Evolutionary conservation across 1,139 yeast species (phyloP).

Genomic region (Suhomyces bribrorum): DNA sequence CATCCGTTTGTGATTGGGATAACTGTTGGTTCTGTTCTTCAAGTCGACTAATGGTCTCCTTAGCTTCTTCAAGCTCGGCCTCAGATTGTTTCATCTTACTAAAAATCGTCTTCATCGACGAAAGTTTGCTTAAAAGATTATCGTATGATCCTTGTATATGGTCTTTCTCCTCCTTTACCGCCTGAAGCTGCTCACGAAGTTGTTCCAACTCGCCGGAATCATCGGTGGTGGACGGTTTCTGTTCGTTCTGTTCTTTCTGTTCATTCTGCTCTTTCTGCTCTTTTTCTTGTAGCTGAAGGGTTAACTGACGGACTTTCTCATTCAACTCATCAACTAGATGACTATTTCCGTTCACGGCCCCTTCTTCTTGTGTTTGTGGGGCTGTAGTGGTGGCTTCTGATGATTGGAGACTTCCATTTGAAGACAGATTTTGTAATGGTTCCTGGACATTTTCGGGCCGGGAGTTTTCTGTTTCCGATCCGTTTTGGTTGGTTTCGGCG

Average conservation of each 20-base stretch:
- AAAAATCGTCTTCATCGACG: constrained; percentile 78
- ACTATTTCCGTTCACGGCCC: neutral
- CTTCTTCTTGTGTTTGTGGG: neutral
- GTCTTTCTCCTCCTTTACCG: constrained; percentile 53
- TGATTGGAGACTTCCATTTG: neutral
- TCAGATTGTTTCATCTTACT: constrained; percentile 77
- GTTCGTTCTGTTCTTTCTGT: constrained; percentile 1
- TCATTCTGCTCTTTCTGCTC: constrained; percentile 6
- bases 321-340: constrained; percentile 13
- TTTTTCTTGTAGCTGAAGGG: constrained; percentile 20
- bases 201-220: neutral
- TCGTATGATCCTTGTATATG: constrained; percentile 73
- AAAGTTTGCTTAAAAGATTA: constrained; percentile 67
- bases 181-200: constrained; percentile 3
- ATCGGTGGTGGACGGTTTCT: neutral
- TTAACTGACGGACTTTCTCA: constrained; percentile 22
- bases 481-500: constrained; percentile 1
- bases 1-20: constrained; percentile 11
- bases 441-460: neutral
- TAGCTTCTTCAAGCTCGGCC: constrained; percentile 60
- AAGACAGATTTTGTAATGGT: neutral
- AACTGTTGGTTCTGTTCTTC: constrained; percentile 31
- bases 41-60: constrained; percentile 36
- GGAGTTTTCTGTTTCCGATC: constrained; percentile 4
- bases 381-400: neutral